These are phyloP conservation scores for Dactylellina drechsleri DNA, from an alignment of 2,329 filamentous ascomycete genomes.

Conservation along the genomic window DNA sequence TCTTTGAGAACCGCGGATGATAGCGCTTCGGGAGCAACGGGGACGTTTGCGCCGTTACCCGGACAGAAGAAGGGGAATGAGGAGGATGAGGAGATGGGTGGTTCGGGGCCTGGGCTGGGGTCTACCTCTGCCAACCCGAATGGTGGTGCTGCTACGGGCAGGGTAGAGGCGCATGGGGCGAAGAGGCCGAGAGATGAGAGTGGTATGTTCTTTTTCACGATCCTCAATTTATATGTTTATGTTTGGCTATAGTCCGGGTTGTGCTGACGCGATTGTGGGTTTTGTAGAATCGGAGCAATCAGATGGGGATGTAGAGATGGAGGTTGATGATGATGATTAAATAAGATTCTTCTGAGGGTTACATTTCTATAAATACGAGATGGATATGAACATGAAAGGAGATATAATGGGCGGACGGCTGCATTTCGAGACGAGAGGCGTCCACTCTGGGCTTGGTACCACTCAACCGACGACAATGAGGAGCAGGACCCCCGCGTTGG, in stretches of 20 bases:
- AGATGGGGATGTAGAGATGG: slow-evolving; percentile 58
- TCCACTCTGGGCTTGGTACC: too few species aligned
- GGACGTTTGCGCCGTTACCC: slow-evolving; percentile 61
- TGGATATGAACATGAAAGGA: too few species aligned
- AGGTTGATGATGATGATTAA: slow-evolving; percentile 58
- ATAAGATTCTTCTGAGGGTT: background rate
- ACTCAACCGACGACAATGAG: too few species aligned
- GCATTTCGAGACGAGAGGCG: too few species aligned
- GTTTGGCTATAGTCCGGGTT: background rate
- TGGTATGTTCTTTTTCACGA: slow-evolving; percentile 53
- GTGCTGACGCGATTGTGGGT: background rate
- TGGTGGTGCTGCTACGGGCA: too few species aligned
- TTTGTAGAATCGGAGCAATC: slow-evolving; percentile 42
- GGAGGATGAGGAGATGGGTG: slow-evolving; percentile 1
- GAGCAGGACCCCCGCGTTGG: too few species aligned
- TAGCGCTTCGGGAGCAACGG: slow-evolving; percentile 61
- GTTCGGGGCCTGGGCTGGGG: slow-evolving; percentile 26
- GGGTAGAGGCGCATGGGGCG: slow-evolving; percentile 53
- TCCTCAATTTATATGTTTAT: background rate
- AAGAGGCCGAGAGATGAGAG: slow-evolving; percentile 57
- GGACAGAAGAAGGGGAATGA: slow-evolving; percentile 60
- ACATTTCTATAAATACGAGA: background rate
- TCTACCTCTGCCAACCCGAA: background rate
- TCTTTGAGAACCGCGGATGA: slow-evolving; percentile 36
- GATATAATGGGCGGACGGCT: too few species aligned